Conservation (phyloP, 176 grass and related monocot genomes). For the Avena atlantica region DNA sequence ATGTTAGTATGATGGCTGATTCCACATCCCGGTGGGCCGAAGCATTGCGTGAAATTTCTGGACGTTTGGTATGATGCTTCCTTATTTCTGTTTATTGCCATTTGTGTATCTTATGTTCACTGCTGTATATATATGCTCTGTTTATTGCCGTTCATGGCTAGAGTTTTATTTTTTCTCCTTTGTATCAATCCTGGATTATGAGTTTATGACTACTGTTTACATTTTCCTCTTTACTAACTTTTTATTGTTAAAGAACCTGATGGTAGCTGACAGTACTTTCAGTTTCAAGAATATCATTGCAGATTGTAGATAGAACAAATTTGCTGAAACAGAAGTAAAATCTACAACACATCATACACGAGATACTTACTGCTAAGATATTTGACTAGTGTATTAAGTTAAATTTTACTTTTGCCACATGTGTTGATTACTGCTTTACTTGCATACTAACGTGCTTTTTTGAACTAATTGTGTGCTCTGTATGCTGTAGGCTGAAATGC, state of each 20-base stretch:
- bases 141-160: neutral
- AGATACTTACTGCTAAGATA: conserved; percentile 19
- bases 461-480: conserved; percentile 40
- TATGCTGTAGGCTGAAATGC: conserved; percentile 93
- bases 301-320: neutral
- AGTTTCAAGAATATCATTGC: conserved; percentile 9
- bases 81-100: conserved; percentile 19
- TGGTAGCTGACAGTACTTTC: neutral
- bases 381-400: conserved; percentile 3
- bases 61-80: conserved; percentile 55
- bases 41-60: conserved; percentile 73
- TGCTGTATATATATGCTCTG: conserved; percentile 2
- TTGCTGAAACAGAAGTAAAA: conserved; percentile 28
- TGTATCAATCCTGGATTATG: neutral
- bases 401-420: neutral
- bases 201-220: neutral
- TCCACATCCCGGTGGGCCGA: conserved; percentile 88
- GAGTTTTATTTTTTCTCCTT: conserved; percentile 23
- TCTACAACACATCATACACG: conserved; percentile 1
- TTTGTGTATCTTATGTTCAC: conserved; percentile 26
- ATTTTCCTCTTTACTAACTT: neutral
- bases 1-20: conserved; percentile 98
- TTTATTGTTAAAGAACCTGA: neutral
- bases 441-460: conserved; percentile 4
- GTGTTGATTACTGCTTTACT: conserved; percentile 20